Base-by-base conservation (phyloP, 2,329 filamentous ascomycete species). In the Monilinia fructigena region DNA sequence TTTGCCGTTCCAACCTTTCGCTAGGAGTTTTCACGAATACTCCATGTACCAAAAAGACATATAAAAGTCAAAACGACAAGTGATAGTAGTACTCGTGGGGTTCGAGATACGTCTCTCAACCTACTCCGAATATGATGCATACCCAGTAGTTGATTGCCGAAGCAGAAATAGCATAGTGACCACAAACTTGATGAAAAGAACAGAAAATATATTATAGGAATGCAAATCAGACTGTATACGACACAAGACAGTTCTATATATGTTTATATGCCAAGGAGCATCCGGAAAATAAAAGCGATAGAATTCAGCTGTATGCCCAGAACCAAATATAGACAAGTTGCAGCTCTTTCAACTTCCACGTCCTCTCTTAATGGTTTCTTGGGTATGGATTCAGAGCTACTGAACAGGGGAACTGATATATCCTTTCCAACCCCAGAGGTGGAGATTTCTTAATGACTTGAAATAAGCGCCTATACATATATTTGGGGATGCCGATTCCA, bases 91-190 rank as follows among this genome's bases (percentile, higher is more conserved):
- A 55, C 20, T 35, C 53, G 20, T 35, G 53, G 53, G n/a, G 53
- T 55, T 35, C 31, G 53, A 55, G 53, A 18, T 10, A 38, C 6
- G 31, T 55, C 53, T 38, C 28, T 35, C 16, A 55, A n/a, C 18
- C 53, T n/a, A 10, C 31, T 55, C 35, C 53, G 53, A 55, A 55
- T n/a, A 10, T 31, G 53, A 20, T 18, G 28, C 53, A 55, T 55
- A 35, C 31, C 31, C 6, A 35, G 31, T 35, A 20, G 16, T 35
- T 31, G 28, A 18, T 55, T 12, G 11, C 12, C n/a, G 23, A 26
- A 52, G 10, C 3, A 14, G 12, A 52, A 4, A 14, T 52, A 10
- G 31, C 3, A 50, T 8, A 50, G 47, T 23, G 47, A 50, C 26
- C n/a, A 26, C 12, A 52, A 23, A 52, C 20, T n/a, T 52, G n/a